phyloP scores from a whole-genome alignment of 2,329 filamentous ascomycete species.

The Rosellinia necatrix region DNA sequence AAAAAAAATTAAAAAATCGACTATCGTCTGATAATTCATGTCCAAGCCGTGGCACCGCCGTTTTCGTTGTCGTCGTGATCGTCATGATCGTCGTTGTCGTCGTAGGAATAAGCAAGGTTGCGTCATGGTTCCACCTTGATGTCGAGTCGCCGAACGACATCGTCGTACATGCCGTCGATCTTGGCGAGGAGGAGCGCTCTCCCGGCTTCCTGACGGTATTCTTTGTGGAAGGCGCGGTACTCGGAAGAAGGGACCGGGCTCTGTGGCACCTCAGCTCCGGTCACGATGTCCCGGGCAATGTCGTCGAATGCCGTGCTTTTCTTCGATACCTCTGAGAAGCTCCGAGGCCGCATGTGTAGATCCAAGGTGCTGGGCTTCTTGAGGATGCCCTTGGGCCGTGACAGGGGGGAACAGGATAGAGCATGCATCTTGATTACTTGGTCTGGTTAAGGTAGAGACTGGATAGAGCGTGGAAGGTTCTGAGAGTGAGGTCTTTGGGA shows the following conservation, averaged over 20 bases:
- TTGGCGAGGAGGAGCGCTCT: slow-evolving; percentile 29
- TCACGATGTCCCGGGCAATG: slow-evolving; percentile 32
- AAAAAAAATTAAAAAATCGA: slow-evolving; percentile 12
- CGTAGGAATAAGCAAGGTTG: background rate
- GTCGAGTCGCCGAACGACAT: slow-evolving; percentile 30
- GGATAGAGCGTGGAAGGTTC: background rate
- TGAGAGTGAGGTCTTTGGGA: background rate
- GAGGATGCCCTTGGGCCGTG: slow-evolving; percentile 30
- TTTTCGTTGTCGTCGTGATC: slow-evolving; percentile 1
- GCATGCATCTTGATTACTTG: slow-evolving; percentile 22
- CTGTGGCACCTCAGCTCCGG: slow-evolving; percentile 30
- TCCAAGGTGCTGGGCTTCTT: slow-evolving; percentile 29
- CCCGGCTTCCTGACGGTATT: slow-evolving; percentile 31
- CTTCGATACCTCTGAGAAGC: slow-evolving; percentile 26
- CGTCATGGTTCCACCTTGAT: slow-evolving; percentile 24
- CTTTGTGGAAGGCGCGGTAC: slow-evolving; percentile 31
- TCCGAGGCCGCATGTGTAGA: slow-evolving; percentile 25
- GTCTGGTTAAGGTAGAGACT: background rate
- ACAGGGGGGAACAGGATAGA: slow-evolving; percentile 22
- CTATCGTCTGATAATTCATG: slow-evolving; percentile 11
- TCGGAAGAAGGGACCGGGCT: slow-evolving; percentile 27
- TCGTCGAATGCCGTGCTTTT: slow-evolving; percentile 31
- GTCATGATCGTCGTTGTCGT: background rate
- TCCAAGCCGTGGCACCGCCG: no score
- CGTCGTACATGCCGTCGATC: slow-evolving; percentile 32